Percentiles rank a stretch among this genome's conserved stretches.
Conservation (phyloP, 139 green algal species). For the Desmodesmus armatus region DNA sequence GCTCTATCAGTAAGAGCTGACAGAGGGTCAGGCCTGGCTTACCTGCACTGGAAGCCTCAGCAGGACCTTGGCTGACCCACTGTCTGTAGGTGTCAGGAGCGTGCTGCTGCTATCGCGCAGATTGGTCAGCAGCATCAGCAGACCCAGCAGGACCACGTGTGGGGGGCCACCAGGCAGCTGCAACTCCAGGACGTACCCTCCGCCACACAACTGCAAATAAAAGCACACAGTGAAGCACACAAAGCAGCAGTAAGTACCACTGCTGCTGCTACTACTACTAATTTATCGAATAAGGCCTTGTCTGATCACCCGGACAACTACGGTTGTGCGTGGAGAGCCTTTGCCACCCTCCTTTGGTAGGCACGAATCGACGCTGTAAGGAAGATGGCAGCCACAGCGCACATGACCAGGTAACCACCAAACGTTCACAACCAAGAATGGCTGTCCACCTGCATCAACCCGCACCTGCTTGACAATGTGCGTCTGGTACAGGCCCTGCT, state of each 20-base stretch:
- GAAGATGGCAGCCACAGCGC: background rate
- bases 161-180: conserved; percentile 18
- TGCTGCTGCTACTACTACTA: too few species aligned
- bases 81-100: background rate
- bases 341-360: too few species aligned
- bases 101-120: conserved; percentile 42
- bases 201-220: too few species aligned
- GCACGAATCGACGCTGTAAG: background rate
- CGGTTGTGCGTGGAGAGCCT: too few species aligned
- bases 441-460: background rate
- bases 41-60: conserved; percentile 37
- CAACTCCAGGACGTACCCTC: conserved; percentile 17
- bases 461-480: conserved; percentile 4
- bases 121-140: conserved; percentile 36
- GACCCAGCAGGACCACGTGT: conserved; percentile 28
- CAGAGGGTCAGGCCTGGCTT: too few species aligned
- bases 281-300: too few species aligned
- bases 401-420: background rate
- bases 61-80: conserved; percentile 5
- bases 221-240: too few species aligned
- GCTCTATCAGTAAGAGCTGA: too few species aligned
- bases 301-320: too few species aligned
- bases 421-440: background rate
- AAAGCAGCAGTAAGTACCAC: too few species aligned
- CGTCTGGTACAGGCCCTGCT: conserved; percentile 54